phyloP scores from a whole-genome alignment of 2,329 filamentous ascomycete genomes.

The Sclerotinia spermophila region DNA sequence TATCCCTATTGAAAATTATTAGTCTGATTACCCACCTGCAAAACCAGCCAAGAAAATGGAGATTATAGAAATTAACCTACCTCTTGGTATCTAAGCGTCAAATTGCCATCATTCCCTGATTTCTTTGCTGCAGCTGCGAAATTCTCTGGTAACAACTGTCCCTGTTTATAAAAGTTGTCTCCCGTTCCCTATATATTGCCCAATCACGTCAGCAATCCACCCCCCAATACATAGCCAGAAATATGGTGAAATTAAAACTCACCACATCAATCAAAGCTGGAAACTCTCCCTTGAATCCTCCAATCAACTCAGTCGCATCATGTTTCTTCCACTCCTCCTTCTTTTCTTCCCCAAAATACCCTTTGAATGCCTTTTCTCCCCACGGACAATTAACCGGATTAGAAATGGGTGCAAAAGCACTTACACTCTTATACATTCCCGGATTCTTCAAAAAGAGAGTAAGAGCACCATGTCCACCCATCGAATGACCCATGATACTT shows the following conservation, averaged over 20 bases:
- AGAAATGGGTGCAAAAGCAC: slow-evolving; percentile 83
- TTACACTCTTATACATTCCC: slow-evolving; percentile 82
- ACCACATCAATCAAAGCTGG: slow-evolving; percentile 86
- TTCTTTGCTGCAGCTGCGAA: slow-evolving; percentile 76
- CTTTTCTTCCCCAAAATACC: slow-evolving; percentile 79
- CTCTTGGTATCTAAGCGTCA: slow-evolving; percentile 79
- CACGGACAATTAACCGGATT: slow-evolving; percentile 86
- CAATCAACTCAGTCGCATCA: slow-evolving; percentile 87
- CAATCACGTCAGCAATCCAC: neutral
- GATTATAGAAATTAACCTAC: slow-evolving; percentile 41
- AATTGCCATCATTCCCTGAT: slow-evolving; percentile 63
- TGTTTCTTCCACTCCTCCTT: slow-evolving; percentile 78
- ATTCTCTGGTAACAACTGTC: slow-evolving; percentile 91
- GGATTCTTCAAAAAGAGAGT: slow-evolving; percentile 91
- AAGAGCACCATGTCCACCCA: slow-evolving; percentile 95
- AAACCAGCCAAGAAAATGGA: too few relatives aligned
- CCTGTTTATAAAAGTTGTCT: slow-evolving; percentile 95
- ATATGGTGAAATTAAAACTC: slow-evolving; percentile 38
- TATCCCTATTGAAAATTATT: slow-evolving; percentile 57
- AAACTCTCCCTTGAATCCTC: slow-evolving; percentile 65
- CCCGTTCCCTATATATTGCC: slow-evolving; percentile 65
- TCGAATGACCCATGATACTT: slow-evolving; percentile 88
- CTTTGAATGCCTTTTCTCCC: slow-evolving; percentile 92
- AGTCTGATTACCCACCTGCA: slow-evolving; percentile 16
- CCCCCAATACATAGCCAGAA: neutral